Conservation (phyloP, 2,329 filamentous ascomycete genomes). For the Parascedosporium putredinis region DNA sequence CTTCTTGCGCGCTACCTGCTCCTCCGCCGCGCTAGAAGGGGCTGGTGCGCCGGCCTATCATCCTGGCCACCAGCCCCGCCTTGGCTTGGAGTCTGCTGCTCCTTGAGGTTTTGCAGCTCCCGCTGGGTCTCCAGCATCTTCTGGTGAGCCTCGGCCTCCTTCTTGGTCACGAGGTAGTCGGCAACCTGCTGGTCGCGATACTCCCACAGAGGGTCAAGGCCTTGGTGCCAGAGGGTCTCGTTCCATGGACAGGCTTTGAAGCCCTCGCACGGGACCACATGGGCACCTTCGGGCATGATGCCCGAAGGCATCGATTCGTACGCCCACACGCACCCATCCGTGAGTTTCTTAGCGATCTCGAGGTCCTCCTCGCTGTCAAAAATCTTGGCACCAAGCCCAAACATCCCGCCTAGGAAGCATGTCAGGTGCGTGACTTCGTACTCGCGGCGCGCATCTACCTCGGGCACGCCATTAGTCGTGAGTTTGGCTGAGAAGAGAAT, state of each 20-base stretch:
- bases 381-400: constrained; percentile 53
- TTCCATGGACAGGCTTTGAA: constrained; percentile 40
- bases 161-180: constrained; percentile 35
- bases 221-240: constrained; percentile 35
- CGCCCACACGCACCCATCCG: constrained; percentile 61
- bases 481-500: constrained; percentile 64
- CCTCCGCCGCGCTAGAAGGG: neutral
- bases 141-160: constrained; percentile 27
- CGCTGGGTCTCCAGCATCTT: constrained; percentile 19
- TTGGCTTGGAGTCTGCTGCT: constrained; percentile 12
- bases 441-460: constrained; percentile 30
- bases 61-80: constrained; percentile 13
- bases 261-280: constrained; percentile 34
- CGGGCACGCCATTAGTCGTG: constrained; percentile 32
- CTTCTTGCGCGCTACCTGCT: neutral
- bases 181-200: constrained; percentile 32
- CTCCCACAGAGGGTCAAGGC: constrained; percentile 34
- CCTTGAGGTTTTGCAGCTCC: constrained; percentile 15
- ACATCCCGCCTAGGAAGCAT: constrained; percentile 63
- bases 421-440: constrained; percentile 56
- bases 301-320: constrained; percentile 50
- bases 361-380: constrained; percentile 49
- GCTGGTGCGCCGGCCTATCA: neutral
- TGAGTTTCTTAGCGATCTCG: constrained; percentile 52
- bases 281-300: constrained; percentile 52